phyloP scores from a whole-genome alignment of 768 basidiomycete genomes.

The Serendipita indica region DNA sequence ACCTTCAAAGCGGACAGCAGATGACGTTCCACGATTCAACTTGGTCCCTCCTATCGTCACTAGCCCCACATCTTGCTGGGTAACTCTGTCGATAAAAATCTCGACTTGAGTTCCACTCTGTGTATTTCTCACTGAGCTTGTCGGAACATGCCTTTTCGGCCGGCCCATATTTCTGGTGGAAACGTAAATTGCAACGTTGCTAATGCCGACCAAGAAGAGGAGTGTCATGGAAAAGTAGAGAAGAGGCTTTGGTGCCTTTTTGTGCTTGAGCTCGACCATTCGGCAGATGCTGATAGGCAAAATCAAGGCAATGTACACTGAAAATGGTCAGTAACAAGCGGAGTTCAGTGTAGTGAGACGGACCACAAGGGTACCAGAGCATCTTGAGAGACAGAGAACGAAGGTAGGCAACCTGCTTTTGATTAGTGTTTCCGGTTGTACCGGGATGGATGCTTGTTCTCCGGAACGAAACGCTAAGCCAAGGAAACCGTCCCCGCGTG shows the following conservation, averaged over 20 bases:
- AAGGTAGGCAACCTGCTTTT: conserved; percentile 6
- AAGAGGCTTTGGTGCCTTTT: neutral
- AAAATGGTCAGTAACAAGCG: neutral
- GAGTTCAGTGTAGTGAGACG: neutral
- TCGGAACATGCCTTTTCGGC: neutral
- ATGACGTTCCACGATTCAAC: neutral
- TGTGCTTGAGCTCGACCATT: neutral
- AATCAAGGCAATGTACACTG: conserved; percentile 7
- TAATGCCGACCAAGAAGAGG: conserved; percentile 1
- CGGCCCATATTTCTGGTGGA: neutral
- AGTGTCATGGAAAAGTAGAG: neutral
- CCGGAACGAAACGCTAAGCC: neutral
- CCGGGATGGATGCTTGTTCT: neutral
- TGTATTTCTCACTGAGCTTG: neutral
- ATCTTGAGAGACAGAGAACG: conserved; percentile 2
- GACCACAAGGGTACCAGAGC: conserved; percentile 8
- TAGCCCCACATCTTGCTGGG: neutral
- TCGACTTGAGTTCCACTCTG: neutral
- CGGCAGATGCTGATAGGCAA: conserved; percentile 1
- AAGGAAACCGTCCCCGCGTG: neutral
- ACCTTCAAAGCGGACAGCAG: neutral
- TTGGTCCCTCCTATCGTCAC: neutral
- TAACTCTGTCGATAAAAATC: conserved; percentile 3
- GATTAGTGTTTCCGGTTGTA: neutral
- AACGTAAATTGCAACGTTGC: conserved; percentile 8